Conservation (phyloP, 2,329 filamentous ascomycete species). For the Fusarium cyanostomum region DNA sequence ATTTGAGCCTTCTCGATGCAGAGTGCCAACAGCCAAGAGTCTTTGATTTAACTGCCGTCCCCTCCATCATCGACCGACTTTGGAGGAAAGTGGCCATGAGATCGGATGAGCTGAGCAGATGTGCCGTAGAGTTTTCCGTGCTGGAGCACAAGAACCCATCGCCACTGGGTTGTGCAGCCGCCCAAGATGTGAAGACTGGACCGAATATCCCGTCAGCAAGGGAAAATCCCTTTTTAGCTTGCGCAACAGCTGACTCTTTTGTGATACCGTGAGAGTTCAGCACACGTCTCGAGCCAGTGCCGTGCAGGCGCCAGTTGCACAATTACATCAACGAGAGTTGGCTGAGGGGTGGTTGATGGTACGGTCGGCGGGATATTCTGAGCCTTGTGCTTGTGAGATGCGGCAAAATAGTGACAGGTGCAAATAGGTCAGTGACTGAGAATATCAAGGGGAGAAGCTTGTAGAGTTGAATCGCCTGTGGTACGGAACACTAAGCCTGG, state of each 20-base stretch:
- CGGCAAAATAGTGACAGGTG: not conserved
- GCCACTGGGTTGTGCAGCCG: constrained; percentile 14
- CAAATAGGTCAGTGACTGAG: not conserved
- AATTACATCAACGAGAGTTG: constrained; percentile 1
- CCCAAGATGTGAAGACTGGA: not conserved
- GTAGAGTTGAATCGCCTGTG: not conserved
- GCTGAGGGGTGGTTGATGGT: not conserved
- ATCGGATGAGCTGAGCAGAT: constrained; percentile 35
- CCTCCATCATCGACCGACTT: constrained; percentile 27
- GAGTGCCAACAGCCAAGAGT: too few species aligned
- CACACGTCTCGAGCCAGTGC: not conserved
- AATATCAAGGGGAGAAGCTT: not conserved
- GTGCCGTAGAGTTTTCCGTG: not conserved
- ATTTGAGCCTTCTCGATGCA: not conserved
- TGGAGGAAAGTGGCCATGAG: not conserved
- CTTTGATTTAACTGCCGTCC: constrained; percentile 5
- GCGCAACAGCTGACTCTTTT: constrained; percentile 17
- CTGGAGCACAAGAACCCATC: not conserved
- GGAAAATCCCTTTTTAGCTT: too few species aligned
- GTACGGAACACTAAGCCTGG: not conserved
- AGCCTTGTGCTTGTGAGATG: not conserved
- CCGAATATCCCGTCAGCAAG: not conserved
- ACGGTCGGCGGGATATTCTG: not conserved
- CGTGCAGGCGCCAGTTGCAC: constrained; percentile 12
- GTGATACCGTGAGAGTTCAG: not conserved